phyloP scores from a whole-genome alignment of 1,284 basidiomycete species.

The Ceratobasidium theobromae region DNA sequence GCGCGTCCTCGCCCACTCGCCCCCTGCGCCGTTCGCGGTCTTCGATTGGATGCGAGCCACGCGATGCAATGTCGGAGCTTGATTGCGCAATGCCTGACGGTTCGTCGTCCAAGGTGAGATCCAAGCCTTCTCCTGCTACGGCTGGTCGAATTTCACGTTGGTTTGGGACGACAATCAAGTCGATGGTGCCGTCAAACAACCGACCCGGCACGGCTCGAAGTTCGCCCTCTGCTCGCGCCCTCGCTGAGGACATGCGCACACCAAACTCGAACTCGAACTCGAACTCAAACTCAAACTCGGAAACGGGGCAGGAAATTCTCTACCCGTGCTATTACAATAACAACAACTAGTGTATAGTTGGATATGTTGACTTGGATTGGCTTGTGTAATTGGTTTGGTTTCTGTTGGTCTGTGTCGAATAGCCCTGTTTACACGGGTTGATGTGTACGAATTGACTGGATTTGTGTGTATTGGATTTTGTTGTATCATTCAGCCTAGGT shows the following conservation, averaged over 20 bases:
- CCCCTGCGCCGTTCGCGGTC: conserved; percentile 9
- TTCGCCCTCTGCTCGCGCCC: background rate
- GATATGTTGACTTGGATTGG: background rate
- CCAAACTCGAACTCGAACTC: too few relatives aligned
- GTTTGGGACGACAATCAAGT: conserved; percentile 21
- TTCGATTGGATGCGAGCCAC: conserved; percentile 10
- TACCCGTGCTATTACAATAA: conserved; percentile 30
- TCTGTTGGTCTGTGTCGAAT: background rate
- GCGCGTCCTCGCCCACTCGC: background rate
- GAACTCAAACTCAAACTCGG: background rate
- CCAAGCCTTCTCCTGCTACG: background rate
- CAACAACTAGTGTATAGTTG: background rate
- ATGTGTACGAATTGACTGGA: background rate
- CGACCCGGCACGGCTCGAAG: background rate
- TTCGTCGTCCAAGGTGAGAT: background rate
- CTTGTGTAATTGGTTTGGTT: background rate
- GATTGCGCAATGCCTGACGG: background rate
- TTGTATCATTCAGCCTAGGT: too few relatives aligned
- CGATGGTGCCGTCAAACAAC: background rate
- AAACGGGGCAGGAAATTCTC: conserved; percentile 5
- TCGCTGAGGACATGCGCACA: background rate
- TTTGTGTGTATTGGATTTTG: background rate
- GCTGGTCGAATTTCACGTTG: conserved; percentile 12
- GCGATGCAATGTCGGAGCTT: background rate
- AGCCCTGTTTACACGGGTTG: background rate